Evolutionary conservation across 192 early-diverging fungal genomes (phyloP).

Genomic region (Geranomyces michiganensis): DNA sequence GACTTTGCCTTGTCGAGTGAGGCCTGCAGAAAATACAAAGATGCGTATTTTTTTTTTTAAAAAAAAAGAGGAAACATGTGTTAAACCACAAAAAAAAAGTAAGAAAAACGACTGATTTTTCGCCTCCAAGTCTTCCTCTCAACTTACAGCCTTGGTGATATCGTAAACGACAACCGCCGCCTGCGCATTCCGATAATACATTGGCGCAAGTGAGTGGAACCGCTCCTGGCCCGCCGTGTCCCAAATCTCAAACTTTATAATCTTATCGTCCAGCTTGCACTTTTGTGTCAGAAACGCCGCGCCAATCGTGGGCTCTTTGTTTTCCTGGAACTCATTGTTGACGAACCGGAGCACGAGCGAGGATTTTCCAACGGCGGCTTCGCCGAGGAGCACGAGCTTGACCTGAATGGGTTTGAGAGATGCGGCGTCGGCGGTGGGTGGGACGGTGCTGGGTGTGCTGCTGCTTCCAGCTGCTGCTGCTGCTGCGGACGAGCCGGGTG

Average conservation of each 20-base stretch:
- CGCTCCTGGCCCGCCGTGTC: slow-evolving; percentile 93
- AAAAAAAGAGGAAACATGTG: background rate
- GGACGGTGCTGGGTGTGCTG: no score
- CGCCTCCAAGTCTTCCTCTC: no score
- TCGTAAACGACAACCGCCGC: slow-evolving; percentile 97
- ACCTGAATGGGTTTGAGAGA: slow-evolving; percentile 84
- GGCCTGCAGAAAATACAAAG: slow-evolving; percentile 37
- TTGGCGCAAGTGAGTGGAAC: slow-evolving; percentile 90
- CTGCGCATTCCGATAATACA: slow-evolving; percentile 99
- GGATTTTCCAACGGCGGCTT: slow-evolving; percentile 97
- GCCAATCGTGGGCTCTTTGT: slow-evolving; percentile 94
- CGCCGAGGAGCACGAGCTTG: slow-evolving; percentile 95
- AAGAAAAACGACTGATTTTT: no score
- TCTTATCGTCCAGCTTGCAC: slow-evolving; percentile 87
- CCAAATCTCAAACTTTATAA: slow-evolving; percentile 96
- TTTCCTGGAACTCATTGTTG: slow-evolving; percentile 92
- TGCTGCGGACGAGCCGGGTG: no score
- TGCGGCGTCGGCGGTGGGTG: slow-evolving; percentile 15
- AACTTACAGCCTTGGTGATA: slow-evolving; percentile 74
- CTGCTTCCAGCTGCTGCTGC: no score
- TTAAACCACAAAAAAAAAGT: background rate
- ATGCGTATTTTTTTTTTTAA: no score
- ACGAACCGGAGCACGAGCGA: slow-evolving; percentile 94
- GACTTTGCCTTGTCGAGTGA: slow-evolving; percentile 92
- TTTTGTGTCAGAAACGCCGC: slow-evolving; percentile 82